Conservation (phyloP, 768 basidiomycete genomes). For the Amanita muscaria region DNA sequence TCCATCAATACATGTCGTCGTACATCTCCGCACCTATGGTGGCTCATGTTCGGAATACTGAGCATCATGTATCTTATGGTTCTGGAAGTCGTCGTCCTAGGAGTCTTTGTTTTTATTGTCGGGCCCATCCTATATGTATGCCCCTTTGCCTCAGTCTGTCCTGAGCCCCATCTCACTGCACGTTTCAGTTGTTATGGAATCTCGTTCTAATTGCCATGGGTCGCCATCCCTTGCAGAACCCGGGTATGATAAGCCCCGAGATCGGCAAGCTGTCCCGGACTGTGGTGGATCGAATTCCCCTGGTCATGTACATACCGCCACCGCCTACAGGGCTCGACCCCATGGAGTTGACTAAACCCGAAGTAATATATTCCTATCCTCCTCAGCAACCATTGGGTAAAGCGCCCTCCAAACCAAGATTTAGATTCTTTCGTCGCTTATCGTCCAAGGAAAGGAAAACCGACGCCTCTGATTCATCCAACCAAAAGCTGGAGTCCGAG, state of each 20-base stretch:
- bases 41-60: slow-evolving; percentile 74
- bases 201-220: slow-evolving; percentile 72
- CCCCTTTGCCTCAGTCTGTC: slow-evolving; percentile 12
- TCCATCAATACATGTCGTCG: slow-evolving; percentile 65
- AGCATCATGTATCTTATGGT: slow-evolving; percentile 73
- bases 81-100: slow-evolving; percentile 60
- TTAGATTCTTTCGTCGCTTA: slow-evolving; percentile 40
- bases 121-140: slow-evolving; percentile 74
- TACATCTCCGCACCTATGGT: slow-evolving; percentile 78
- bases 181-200: slow-evolving; percentile 62
- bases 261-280: slow-evolving; percentile 65
- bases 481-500: slow-evolving; percentile 6
- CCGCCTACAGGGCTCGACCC: slow-evolving; percentile 40
- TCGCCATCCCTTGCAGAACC: slow-evolving; percentile 70
- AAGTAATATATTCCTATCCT: slow-evolving; percentile 51
- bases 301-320: slow-evolving; percentile 80
- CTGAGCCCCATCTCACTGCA: not conserved
- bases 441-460: slow-evolving; percentile 13
- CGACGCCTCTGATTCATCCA: slow-evolving; percentile 4
- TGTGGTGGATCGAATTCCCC: slow-evolving; percentile 70
- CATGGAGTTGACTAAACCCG: slow-evolving; percentile 26
- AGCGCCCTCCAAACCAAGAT: slow-evolving; percentile 33
- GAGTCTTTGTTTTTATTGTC: slow-evolving; percentile 68
- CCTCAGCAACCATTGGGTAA: slow-evolving; percentile 32
- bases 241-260: slow-evolving; percentile 66